Percentiles rank a stretch among this genome's conserved stretches.
phyloP scores from a whole-genome alignment of 495 filamentous ascomycete species.

The Parathielavia hyrcaniae region DNA sequence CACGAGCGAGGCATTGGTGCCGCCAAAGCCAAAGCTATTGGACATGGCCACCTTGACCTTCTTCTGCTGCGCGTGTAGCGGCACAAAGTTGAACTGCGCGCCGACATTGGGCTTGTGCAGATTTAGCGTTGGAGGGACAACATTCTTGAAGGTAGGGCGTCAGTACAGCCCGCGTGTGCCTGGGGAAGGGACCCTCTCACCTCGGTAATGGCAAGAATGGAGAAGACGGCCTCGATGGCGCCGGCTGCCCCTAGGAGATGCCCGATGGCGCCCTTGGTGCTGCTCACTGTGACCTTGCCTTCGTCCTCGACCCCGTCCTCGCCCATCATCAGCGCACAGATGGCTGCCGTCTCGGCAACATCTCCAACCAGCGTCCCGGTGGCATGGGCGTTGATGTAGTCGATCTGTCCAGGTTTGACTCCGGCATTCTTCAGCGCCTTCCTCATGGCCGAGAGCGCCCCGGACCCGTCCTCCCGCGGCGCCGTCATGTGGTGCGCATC shows the following conservation, averaged over 20 bases:
- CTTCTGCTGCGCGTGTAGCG: constrained; percentile 61
- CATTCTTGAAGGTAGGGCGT: constrained; percentile 53
- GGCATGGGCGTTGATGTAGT: constrained; percentile 95
- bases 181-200: constrained; percentile 44
- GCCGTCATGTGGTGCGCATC: constrained; percentile 93
- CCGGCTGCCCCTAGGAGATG: constrained; percentile 90
- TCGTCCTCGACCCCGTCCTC: constrained; percentile 58
- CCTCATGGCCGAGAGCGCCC: constrained; percentile 79
- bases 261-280: constrained; percentile 88
- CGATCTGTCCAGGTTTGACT: constrained; percentile 61
- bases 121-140: constrained; percentile 84
- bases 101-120: constrained; percentile 60
- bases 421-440: constrained; percentile 69
- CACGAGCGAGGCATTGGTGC: constrained; percentile 87
- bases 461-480: constrained; percentile 71
- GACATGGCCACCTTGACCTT: constrained; percentile 70
- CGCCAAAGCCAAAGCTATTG: constrained; percentile 98
- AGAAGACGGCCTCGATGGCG: constrained; percentile 80
- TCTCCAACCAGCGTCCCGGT: constrained; percentile 84
- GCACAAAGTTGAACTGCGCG: constrained; percentile 84
- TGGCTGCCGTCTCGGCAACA: constrained; percentile 78
- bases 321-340: constrained; percentile 69
- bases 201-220: constrained; percentile 67
- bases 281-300: constrained; percentile 71
- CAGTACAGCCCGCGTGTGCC: constrained; percentile 11